These are phyloP conservation scores for Casuarina glauca DNA, from an alignment of 306 rosid species.

Conservation along the genomic window DNA sequence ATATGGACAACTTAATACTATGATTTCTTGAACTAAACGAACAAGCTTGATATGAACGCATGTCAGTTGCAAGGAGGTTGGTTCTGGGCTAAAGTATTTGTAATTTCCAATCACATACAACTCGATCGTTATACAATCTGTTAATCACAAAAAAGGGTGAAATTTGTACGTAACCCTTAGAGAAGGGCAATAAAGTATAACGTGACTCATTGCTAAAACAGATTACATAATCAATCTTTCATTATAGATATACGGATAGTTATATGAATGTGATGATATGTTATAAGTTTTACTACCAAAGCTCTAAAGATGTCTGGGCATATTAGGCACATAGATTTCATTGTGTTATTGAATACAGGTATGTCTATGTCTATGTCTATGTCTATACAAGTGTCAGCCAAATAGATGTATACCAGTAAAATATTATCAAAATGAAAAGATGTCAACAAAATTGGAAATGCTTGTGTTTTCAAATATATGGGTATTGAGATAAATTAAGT, in stretches of 20 bases:
- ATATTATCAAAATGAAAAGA: background rate
- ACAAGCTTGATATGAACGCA: background rate
- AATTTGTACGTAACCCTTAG: no score
- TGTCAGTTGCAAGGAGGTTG: background rate
- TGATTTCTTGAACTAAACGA: background rate
- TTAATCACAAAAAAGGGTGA: no score
- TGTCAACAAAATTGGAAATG: background rate
- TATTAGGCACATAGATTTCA: background rate
- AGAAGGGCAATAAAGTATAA: no score
- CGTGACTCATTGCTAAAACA: no score
- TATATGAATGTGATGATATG: background rate
- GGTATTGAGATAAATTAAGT: background rate
- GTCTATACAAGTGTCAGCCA: background rate
- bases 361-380: no score
- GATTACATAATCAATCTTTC: no score
- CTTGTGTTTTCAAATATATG: background rate
- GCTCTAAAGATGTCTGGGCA: background rate
- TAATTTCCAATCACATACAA: no score
- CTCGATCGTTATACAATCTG: no score
- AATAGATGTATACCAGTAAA: background rate
- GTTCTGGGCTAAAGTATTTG: background rate
- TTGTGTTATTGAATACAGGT: background rate
- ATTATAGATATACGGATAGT: background rate
- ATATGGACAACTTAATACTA: background rate
- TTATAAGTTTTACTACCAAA: background rate